phyloP scores from a whole-genome alignment of 768 basidiomycete species.

The Amanita subjunquillea region DNA sequence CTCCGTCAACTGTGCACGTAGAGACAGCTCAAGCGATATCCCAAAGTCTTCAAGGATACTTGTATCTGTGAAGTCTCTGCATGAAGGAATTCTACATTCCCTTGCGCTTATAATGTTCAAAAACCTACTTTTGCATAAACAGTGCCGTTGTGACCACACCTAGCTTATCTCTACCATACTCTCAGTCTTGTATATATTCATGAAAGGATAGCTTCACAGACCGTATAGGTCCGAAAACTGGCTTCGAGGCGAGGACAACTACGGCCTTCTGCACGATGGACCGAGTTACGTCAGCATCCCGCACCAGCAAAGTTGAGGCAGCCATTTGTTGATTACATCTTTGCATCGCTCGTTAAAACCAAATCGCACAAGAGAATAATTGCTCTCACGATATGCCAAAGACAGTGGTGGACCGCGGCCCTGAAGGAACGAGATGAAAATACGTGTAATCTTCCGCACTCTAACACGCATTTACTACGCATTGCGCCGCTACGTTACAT shows the following conservation, averaged over 20 bases:
- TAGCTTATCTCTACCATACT: slow-evolving; percentile 61
- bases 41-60: slow-evolving; percentile 87
- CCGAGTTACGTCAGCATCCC: slow-evolving; percentile 80
- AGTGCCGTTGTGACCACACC: slow-evolving; percentile 90
- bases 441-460: slow-evolving; percentile 93
- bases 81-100: not conserved
- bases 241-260: slow-evolving; percentile 84
- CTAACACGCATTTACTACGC: slow-evolving; percentile 24
- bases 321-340: slow-evolving; percentile 96
- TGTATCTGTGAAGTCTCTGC: slow-evolving; percentile 79
- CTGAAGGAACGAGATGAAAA: slow-evolving; percentile 79
- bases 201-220: slow-evolving; percentile 14
- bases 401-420: slow-evolving; percentile 65
- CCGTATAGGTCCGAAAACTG: slow-evolving; percentile 92
- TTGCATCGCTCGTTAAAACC: not conserved
- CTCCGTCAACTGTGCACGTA: slow-evolving; percentile 79
- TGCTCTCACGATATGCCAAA: slow-evolving; percentile 88
- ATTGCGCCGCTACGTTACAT: not conserved
- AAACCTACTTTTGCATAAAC: slow-evolving; percentile 70
- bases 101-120: not conserved
- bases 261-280: slow-evolving; percentile 98
- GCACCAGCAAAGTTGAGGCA: slow-evolving; percentile 65
- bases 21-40: slow-evolving; percentile 59
- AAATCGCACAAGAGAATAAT: not conserved
- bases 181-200: not conserved